Evolutionary conservation across 768 basidiomycete genomes (phyloP).

Genomic region (Leccinum uliginosum): DNA sequence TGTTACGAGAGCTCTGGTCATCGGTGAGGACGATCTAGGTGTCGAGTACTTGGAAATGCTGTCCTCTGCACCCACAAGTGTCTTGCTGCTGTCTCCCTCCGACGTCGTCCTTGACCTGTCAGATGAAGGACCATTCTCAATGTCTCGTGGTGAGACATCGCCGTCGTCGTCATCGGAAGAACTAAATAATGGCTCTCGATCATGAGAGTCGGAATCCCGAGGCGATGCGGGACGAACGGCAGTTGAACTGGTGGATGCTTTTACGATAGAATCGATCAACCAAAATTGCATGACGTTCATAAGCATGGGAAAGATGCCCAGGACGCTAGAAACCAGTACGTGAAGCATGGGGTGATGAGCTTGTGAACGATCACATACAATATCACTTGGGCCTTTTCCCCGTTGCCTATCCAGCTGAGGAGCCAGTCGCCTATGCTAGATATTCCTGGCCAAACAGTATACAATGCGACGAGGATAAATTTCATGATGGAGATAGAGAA

Average conservation of each 20-base stretch:
- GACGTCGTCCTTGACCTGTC: constrained; percentile 34
- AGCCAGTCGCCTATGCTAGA: constrained; percentile 83
- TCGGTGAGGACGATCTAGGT: constrained; percentile 17
- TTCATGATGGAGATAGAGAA: constrained; percentile 84
- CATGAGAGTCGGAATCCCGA: constrained; percentile 36
- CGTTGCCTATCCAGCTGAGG: constrained; percentile 69
- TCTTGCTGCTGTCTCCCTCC: constrained; percentile 20
- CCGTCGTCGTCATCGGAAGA: constrained; percentile 55
- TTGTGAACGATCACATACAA: constrained; percentile 52
- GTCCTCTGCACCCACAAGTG: constrained; percentile 16
- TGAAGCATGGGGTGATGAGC: constrained; percentile 7
- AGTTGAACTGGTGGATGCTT: constrained; percentile 48
- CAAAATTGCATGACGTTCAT: constrained; percentile 94
- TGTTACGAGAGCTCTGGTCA: constrained; percentile 3
- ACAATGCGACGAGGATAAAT: constrained; percentile 73
- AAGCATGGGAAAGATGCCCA: constrained; percentile 86
- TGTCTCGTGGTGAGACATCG: constrained; percentile 32
- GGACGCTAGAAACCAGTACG: constrained; percentile 47
- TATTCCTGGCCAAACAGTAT: constrained; percentile 66
- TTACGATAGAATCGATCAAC: constrained; percentile 91
- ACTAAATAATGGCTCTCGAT: constrained; percentile 62
- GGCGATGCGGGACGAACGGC: constrained; percentile 39
- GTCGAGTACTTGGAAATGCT: constrained; percentile 7
- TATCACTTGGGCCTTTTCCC: constrained; percentile 68
- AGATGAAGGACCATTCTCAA: constrained; percentile 42